Conservation (phyloP, 2,329 filamentous ascomycete genomes). For the Beauveria sp. region DNA sequence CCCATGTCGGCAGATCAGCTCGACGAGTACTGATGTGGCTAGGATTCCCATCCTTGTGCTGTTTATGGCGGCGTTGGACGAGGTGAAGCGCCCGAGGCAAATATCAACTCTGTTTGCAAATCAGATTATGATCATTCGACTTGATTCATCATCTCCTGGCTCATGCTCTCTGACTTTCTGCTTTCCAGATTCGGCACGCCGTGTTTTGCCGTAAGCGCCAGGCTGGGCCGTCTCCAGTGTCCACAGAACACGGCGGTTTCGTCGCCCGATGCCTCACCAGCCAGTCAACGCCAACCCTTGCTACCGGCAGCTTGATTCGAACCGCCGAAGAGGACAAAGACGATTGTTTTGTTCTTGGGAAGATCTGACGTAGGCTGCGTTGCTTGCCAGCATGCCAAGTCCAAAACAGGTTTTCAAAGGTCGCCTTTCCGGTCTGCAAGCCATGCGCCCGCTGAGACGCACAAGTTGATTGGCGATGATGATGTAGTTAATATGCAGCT, state of each 20-base stretch:
- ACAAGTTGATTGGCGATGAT: constrained; percentile 2
- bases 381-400: not conserved
- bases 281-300: not conserved
- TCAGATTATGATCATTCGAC: not conserved
- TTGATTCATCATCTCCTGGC: not conserved
- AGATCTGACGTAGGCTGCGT: not conserved
- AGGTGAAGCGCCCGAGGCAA: not conserved
- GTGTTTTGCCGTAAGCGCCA: not conserved
- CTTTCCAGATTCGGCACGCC: no score
- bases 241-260: not conserved
- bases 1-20: not conserved
- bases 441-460: not conserved
- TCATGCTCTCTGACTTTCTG: not conserved
- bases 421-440: not conserved
- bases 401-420: not conserved
- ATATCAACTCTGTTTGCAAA: not conserved
- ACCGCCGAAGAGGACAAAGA: not conserved
- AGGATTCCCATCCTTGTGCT: not conserved
- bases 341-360: not conserved
- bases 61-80: not conserved
- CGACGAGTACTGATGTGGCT: not conserved
- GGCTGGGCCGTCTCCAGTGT: not conserved
- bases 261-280: not conserved
- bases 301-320: not conserved
- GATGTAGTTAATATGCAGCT: not conserved